Evolutionary conservation across 345 rosid genomes (phyloP), one percentile per base, ranked within the genome.

Genomic region (Camelina hispida): DNA sequence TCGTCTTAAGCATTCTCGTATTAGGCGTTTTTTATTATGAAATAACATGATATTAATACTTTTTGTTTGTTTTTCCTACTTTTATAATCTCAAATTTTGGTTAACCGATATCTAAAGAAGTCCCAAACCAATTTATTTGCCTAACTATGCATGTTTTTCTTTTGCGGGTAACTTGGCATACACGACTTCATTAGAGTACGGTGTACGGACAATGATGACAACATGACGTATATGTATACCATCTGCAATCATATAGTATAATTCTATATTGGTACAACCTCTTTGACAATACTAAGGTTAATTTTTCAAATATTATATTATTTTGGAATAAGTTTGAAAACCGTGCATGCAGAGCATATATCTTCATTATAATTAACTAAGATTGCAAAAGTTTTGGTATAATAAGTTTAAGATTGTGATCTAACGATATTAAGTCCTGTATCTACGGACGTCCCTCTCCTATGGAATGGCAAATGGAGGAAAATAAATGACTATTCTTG

Each of bases 381-480:
- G 62, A 61, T 43, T 52, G 30, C 56, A 75, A 52, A 34, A 23
- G 42, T 37, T 37, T 37, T 37, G 42, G 12, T 37, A 37, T 37
- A 37, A 37, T 3, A 25, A 9, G 16, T 48, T 43, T 1, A 76
- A 62, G 64, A 76, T 62, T 14, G 43, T 56, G 60, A 69, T 6
- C 66, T 28, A 69, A 76, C 71, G 37, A 62, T 18, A 62, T 23
- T 23, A 28, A 62, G 67, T 51, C 73, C 77, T 78, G 62, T 71
- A 65, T 78, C 68, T 32, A 59, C 81, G 81, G 81, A 78, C 57
- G 69, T 58, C 81, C 81, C 77, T 71, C 72, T 57, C 76, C 72
- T 77, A 37, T 70, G 66, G 71, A 58, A 77, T 58, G 80, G 30
- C 60, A 56, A 67, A 68, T 53, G 69, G 40, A 76, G 66, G 42